Percentiles rank a stretch among this genome's conserved stretches.
Conservation (phyloP, 148 eudicot genomes). For the Vaccinium vitisidaea region DNA sequence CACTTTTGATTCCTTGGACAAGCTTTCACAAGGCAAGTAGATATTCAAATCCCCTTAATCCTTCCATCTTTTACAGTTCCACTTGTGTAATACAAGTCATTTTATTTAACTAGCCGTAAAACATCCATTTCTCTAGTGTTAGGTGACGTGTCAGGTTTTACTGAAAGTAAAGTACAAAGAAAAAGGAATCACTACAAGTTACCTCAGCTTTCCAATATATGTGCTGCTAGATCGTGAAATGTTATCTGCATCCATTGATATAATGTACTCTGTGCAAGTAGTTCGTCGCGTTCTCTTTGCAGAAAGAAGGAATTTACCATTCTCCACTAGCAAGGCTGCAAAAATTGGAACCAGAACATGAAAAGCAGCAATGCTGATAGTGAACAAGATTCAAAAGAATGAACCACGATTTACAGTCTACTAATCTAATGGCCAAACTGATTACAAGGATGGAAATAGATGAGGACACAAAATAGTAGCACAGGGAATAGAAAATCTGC, state of each 20-base stretch:
- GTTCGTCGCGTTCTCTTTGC: conserved; percentile 63
- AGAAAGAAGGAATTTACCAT: conserved; percentile 62
- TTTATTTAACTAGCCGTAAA: not conserved
- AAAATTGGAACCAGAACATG: not conserved
- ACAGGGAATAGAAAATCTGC: no score
- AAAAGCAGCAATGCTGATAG: not conserved
- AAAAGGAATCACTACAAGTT: not conserved
- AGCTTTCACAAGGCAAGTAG: not conserved
- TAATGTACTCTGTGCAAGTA: conserved; percentile 57
- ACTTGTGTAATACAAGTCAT: not conserved
- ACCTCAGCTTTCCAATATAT: conserved; percentile 57
- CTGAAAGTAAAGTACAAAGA: not conserved
- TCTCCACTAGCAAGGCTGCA: conserved; percentile 54
- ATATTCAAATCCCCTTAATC: not conserved
- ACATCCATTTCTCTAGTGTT: not conserved
- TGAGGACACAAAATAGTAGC: no score
- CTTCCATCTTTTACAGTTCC: not conserved
- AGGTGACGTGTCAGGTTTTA: not conserved
- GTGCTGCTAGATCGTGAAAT: conserved; percentile 60
- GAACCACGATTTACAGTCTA: no score
- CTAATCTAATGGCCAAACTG: no score
- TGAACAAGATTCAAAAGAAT: not conserved
- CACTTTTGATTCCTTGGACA: not conserved
- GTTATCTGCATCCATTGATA: conserved; percentile 60
- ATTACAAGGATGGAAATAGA: no score